phyloP scores from a whole-genome alignment of 208 protist genomes.

The Angomonas deanei region DNA sequence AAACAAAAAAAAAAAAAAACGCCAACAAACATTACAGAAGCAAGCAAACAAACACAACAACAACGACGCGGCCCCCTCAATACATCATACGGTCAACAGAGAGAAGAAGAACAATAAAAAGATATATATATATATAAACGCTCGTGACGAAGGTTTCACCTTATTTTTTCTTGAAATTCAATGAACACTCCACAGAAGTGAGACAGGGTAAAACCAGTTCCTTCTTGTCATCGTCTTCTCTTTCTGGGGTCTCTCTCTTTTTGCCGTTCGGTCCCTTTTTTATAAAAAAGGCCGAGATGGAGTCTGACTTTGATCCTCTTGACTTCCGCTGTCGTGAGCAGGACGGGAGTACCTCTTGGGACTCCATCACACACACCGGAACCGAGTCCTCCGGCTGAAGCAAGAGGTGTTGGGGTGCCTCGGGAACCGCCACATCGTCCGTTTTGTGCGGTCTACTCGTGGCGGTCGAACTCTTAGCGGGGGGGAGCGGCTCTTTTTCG shows the following conservation, averaged over 20 bases:
- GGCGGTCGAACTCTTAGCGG: too few species aligned
- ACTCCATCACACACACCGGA: too few species aligned
- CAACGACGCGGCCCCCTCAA: too few species aligned
- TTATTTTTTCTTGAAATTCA: background rate
- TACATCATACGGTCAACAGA: constrained; percentile 9
- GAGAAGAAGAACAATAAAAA: constrained; percentile 15
- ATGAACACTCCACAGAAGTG: background rate
- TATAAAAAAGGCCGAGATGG: background rate
- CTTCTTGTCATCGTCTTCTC: too few species aligned
- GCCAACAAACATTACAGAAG: constrained; percentile 4
- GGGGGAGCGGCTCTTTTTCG: too few species aligned
- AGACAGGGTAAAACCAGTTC: background rate
- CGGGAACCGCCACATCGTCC: too few species aligned
- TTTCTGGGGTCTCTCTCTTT: background rate
- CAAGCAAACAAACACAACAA: too few species aligned
- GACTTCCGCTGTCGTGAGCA: background rate
- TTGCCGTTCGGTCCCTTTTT: background rate
- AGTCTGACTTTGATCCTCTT: background rate
- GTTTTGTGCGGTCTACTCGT: too few species aligned
- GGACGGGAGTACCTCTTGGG: background rate
- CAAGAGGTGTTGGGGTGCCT: too few species aligned
- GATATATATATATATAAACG: constrained; percentile 21
- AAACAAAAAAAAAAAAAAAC: constrained; percentile 8
- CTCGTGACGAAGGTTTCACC: too few species aligned
- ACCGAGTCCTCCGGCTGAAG: too few species aligned